Conservation (phyloP, 192 early-diverging fungal species). For the Entomortierella parvispora region DNA sequence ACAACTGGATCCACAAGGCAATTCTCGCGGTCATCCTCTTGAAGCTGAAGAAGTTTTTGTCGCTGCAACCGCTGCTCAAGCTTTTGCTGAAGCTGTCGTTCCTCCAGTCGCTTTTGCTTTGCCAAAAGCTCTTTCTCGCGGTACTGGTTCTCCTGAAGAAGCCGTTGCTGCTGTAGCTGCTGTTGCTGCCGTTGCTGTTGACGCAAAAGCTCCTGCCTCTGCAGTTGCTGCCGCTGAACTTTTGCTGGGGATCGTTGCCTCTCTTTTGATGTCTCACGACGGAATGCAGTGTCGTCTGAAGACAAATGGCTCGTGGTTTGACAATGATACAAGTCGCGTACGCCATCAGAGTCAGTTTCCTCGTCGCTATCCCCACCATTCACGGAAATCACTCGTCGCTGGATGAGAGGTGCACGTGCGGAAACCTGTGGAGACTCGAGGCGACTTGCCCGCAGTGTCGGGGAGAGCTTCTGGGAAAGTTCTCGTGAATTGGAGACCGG, state of each 20-base stretch:
- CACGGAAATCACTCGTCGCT: no score
- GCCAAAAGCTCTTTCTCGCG: conserved; percentile 12
- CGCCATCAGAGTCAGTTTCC: conserved; percentile 9
- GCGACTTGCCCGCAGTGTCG: no score
- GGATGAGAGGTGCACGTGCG: not conserved
- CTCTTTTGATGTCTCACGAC: no score
- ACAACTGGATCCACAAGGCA: not conserved
- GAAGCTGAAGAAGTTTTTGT: not conserved
- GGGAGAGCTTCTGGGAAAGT: no score
- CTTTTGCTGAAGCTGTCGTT: not conserved
- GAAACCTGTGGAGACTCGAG: no score
- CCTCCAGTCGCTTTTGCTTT: not conserved
- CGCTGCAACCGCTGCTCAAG: not conserved
- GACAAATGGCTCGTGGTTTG: no score
- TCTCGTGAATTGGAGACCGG: no score
- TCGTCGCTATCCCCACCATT: conserved; percentile 5
- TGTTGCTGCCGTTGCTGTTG: conserved; percentile 23
- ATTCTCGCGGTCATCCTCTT: not conserved
- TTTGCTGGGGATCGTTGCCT: no score
- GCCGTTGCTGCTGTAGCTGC: conserved; percentile 9
- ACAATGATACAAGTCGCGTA: not conserved
- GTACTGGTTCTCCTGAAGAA: conserved; percentile 24
- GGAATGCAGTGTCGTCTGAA: no score
- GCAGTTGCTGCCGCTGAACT: conserved; percentile 4
- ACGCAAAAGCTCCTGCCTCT: conserved; percentile 21